These are phyloP conservation scores for Cenchrus purpureus DNA, from an alignment of 176 grass and related monocot species.

Conservation along the genomic window DNA sequence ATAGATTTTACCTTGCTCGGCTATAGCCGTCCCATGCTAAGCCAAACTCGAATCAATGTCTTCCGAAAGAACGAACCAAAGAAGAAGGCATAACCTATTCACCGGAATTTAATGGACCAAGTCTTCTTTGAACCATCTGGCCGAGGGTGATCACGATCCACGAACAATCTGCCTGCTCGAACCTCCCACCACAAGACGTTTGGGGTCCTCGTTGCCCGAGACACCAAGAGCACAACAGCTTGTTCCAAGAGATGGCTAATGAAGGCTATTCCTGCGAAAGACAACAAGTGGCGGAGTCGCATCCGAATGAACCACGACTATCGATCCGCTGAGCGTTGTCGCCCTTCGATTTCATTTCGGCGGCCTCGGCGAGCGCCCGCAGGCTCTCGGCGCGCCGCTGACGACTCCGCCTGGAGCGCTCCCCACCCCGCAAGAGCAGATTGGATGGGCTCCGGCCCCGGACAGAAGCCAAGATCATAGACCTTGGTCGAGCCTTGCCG, in stretches of 20 bases:
- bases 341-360: conserved; percentile 10
- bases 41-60: not conserved
- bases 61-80: conserved; percentile 9
- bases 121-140: not conserved
- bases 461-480: conserved; percentile 14
- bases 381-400: not conserved
- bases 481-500: conserved; percentile 48
- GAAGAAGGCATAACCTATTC: conserved; percentile 6
- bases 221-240: conserved; percentile 14
- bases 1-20: not conserved
- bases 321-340: not conserved
- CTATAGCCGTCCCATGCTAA: not conserved
- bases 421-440: conserved; percentile 47
- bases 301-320: not conserved
- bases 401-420: conserved; percentile 51
- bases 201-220: not conserved
- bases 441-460: conserved; percentile 10
- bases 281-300: conserved; percentile 7
- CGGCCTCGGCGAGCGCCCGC: not conserved
- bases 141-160: not conserved
- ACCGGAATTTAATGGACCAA: not conserved
- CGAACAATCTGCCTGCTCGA: not conserved
- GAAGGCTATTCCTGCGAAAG: conserved; percentile 42
- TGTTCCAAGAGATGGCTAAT: conserved; percentile 42
- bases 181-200: not conserved